Conservation (phyloP, 2,329 filamentous ascomycete species). For the Trichophyton verrucosum region DNA sequence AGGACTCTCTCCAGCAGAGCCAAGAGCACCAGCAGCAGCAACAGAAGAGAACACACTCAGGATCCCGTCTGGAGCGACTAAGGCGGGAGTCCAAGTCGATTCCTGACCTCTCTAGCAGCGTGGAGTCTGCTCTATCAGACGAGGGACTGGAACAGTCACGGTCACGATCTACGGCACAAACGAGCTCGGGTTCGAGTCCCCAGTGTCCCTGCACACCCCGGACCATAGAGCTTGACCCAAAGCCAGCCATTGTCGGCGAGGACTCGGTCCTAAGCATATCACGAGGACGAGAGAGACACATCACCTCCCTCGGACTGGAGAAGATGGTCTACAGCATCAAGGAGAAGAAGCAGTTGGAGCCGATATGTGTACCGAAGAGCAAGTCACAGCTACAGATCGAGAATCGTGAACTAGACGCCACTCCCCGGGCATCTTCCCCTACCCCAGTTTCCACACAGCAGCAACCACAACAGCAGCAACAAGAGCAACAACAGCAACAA, state of each 20-base stretch:
- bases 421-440: constrained; percentile 33
- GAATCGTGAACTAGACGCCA: constrained; percentile 31
- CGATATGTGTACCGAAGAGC: constrained; percentile 32
- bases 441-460: constrained; percentile 24
- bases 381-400: constrained; percentile 25
- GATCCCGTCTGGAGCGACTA: constrained; percentile 6
- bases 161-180: constrained; percentile 4
- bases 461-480: constrained; percentile 24
- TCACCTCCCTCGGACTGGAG: constrained; percentile 82
- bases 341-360: constrained; percentile 59
- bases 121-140: constrained; percentile 57
- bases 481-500: constrained; percentile 26
- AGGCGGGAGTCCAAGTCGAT: constrained; percentile 42
- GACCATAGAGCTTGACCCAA: constrained; percentile 57
- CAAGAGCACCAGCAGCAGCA: background rate
- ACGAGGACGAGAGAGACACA: constrained; percentile 68
- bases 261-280: constrained; percentile 50
- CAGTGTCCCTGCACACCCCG: constrained; percentile 27
- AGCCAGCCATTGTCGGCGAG: constrained; percentile 38
- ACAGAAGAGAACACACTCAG: background rate
- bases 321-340: constrained; percentile 91
- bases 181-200: constrained; percentile 39
- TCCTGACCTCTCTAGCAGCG: constrained; percentile 63
- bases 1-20: background rate
- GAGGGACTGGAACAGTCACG: constrained; percentile 25